Percentiles rank a stretch among this genome's conserved stretches.
Conservation (phyloP, 495 filamentous ascomycete genomes). For the Friedmanniomyces simplex region DNA sequence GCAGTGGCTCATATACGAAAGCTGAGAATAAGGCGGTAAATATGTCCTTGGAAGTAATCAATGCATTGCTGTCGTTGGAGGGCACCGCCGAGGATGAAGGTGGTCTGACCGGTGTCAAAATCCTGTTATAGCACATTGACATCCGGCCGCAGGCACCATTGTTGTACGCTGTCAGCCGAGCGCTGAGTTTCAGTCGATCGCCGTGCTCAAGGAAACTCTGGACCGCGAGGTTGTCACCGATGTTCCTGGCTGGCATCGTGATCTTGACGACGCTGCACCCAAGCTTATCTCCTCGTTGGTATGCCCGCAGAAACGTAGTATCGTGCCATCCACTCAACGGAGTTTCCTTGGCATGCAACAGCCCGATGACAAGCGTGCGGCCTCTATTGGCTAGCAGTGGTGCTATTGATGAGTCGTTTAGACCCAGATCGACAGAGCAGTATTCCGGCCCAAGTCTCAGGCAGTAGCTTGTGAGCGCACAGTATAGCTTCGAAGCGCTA, state of each 20-base stretch:
- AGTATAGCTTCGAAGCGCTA: conserved; percentile 30
- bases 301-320: conserved; percentile 37
- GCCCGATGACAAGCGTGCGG: conserved; percentile 64
- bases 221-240: conserved; percentile 49
- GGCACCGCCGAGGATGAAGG: not conserved
- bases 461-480: conserved; percentile 52
- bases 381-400: conserved; percentile 50
- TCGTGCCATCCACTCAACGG: conserved; percentile 49
- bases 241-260: conserved; percentile 48
- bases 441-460: conserved; percentile 67
- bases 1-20: conserved; percentile 52
- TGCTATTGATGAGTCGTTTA: conserved; percentile 41
- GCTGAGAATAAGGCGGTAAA: conserved; percentile 45
- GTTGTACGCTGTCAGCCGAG: conserved; percentile 62
- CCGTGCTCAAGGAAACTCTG: conserved; percentile 44
- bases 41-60: conserved; percentile 45
- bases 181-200: conserved; percentile 32
- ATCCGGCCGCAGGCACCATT: conserved; percentile 56
- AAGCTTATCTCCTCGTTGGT: conserved; percentile 42
- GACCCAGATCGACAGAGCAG: conserved; percentile 53
- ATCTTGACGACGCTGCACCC: conserved; percentile 64
- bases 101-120: conserved; percentile 54
- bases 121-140: conserved; percentile 57
- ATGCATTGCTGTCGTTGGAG: not conserved
- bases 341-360: conserved; percentile 32